Evolutionary conservation across 2,329 filamentous ascomycete species (phyloP), one percentile per base, ranked within the genome.

Genomic region (Decorospora gaudefroyi): DNA sequence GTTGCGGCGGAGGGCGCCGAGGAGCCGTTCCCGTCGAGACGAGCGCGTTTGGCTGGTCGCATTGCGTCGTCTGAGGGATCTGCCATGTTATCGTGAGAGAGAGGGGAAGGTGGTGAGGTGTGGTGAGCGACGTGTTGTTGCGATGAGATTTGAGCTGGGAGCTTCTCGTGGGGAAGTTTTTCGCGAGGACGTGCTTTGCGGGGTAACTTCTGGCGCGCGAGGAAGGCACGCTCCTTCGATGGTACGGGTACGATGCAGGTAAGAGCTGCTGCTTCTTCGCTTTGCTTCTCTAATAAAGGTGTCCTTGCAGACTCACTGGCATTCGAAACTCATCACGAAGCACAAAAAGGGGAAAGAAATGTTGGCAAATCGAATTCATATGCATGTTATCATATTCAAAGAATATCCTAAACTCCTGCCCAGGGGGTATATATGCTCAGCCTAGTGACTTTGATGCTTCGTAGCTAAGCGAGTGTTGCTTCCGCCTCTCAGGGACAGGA

Each of bases 41-140:
- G 60, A 17, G 61, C 64, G 43, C 65, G 64, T 58, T 69, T 68
- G 13, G 59, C 49, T 16, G 65, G 65, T 40, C 62, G 61, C 51
- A 42, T 43, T 18, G 44, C 37, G 4, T 54, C 55, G 6, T 55
- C 51, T 6, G 45, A 30, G 15, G 37, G 39, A 17, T 51, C 43
- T 32, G 55, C 52, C 57, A 61, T 61, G 11, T 29, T 39, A 12
- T 32, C 17, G 12, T 15, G 32, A 9, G 29, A 19, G 19, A 32
- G 12, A 16, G 15, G 17, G 22, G 18, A 37, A 32, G 41, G 18
- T 46, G 22, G 28, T 25, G 33, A 11, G 31, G 25, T 36, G 28
- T 39, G 39, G 38, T 16, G 16, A 17, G 32, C 13, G 13, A 35
- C 17, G 28, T 22, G 28, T 12, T 18, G 19, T 13, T 11, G 5